Evolutionary conservation across 805 yeast genomes (phyloP).

Genomic region (Lipomyces yamanashiensis): DNA sequence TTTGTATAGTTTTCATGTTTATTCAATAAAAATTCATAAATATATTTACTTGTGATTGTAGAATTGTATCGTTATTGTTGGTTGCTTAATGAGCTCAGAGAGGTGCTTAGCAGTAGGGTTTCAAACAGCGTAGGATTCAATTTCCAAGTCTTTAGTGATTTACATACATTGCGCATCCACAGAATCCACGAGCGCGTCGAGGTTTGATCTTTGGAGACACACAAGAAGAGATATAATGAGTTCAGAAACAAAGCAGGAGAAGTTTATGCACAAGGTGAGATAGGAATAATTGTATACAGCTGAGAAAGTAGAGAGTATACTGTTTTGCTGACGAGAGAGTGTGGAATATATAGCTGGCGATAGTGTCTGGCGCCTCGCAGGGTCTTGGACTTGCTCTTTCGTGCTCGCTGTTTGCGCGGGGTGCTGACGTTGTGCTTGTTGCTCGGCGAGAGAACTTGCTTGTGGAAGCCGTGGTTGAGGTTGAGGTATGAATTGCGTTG

Average conservation of each 20-base stretch:
- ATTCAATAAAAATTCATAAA: not conserved
- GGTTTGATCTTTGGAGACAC: too few species aligned
- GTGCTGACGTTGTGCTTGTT: constrained; percentile 72
- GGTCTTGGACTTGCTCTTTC: constrained; percentile 89
- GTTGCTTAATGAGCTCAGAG: too few species aligned
- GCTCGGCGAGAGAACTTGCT: constrained; percentile 75
- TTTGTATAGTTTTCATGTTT: not conserved
- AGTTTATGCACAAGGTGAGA: constrained; percentile 13
- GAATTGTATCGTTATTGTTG: not conserved
- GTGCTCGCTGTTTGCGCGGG: constrained; percentile 53
- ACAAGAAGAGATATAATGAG: not conserved
- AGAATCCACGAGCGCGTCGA: too few species aligned
- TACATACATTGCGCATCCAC: too few species aligned
- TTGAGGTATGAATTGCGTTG: constrained; percentile 42
- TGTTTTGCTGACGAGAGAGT: too few species aligned
- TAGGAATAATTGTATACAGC: too few species aligned
- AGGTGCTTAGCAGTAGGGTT: too few species aligned
- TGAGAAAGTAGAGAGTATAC: too few species aligned
- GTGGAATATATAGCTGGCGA: constrained; percentile 52
- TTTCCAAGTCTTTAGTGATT: too few species aligned
- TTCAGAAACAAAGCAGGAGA: not conserved
- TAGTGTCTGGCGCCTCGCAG: constrained; percentile 93
- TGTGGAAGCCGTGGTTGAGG: constrained; percentile 52
- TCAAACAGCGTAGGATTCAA: too few species aligned
- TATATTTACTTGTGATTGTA: not conserved